Base-by-base conservation (phyloP, 805 yeast genomes). In the Cyberlindnera bimundalis region DNA sequence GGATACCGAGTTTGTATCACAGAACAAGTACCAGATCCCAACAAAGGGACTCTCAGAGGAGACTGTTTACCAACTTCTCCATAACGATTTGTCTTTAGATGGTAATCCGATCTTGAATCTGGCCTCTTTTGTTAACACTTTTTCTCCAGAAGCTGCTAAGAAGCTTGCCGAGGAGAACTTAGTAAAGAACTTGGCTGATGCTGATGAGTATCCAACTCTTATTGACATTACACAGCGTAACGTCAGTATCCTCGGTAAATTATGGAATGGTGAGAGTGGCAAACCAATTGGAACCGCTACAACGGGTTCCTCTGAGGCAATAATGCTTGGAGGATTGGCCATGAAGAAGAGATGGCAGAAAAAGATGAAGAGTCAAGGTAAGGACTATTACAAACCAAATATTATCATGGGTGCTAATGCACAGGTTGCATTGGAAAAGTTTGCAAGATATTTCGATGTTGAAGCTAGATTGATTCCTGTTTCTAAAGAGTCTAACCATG, bases 251-350 rank as follows among this genome's bases (percentile, higher is more conserved):
- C 59, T 89, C 46, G 79, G 88, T 10, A 75, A 81, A 55, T 61
- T 89, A 54, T 89, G 96, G 96, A 68, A 87, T 56, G 90, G 88
- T 10, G 82, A 81, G 7, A 44, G 43, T 23, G 54, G 53, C 10
- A 47, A 51, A 27, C 79, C 95, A 4, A 69, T 87, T 23, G 97
- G 97, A 18, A 80, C 95, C 11, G 93, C 96, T 19, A 86, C 96
- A 40, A 89, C 96, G 2, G 97, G 97, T 5, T 88, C 96, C 2
- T 81, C 91, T 1, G 97, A 89, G 61, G 97, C 96, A 7, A 81
- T 90, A 52, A 87, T 88, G 85, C 75, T 89, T 38, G 97, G 95
- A 32, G 97, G 96, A 4, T 70, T 89, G 40, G 96, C 96, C 12
- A 72, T 90, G 85, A 90, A 90, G 72, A 85, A 87, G 55, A 72